These are phyloP conservation scores for Simplicillium sp. DNA, from an alignment of 2,329 filamentous ascomycete species.

Conservation along the genomic window DNA sequence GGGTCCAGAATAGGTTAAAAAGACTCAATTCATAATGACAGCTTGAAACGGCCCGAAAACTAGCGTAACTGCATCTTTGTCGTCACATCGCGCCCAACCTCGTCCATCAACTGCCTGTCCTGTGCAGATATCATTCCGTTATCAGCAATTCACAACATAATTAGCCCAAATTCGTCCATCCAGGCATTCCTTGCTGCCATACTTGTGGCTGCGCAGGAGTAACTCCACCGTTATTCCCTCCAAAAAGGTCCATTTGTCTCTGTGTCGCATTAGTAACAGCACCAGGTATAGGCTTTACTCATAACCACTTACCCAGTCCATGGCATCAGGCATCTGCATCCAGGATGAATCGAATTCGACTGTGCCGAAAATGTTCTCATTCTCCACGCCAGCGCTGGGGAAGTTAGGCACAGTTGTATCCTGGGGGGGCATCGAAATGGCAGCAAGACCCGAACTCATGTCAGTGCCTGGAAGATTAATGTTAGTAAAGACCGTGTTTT, in stretches of 20 bases:
- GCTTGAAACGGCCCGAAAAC: too few relatives aligned
- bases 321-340: constrained; percentile 20
- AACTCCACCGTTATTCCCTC: background rate
- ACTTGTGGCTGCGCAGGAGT: too few relatives aligned
- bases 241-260: constrained; percentile 10
- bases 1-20: too few relatives aligned
- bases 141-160: too few relatives aligned
- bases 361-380: constrained; percentile 5
- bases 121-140: too few relatives aligned
- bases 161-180: too few relatives aligned
- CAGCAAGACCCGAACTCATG: constrained; percentile 2
- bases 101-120: too few relatives aligned
- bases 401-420: constrained; percentile 9
- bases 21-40: too few relatives aligned
- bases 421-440: background rate
- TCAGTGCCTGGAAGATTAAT: background rate
- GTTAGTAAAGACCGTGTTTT: background rate
- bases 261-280: background rate
- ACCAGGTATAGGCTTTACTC: background rate
- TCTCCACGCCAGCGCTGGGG: constrained; percentile 8
- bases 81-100: too few relatives aligned
- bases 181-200: too few relatives aligned
- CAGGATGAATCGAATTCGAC: constrained; percentile 25
- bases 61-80: too few relatives aligned
- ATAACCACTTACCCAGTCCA: constrained; percentile 27